These are phyloP conservation scores for Ganoderma sp. DNA, from an alignment of 1,284 basidiomycete species.

Conservation along the genomic window DNA sequence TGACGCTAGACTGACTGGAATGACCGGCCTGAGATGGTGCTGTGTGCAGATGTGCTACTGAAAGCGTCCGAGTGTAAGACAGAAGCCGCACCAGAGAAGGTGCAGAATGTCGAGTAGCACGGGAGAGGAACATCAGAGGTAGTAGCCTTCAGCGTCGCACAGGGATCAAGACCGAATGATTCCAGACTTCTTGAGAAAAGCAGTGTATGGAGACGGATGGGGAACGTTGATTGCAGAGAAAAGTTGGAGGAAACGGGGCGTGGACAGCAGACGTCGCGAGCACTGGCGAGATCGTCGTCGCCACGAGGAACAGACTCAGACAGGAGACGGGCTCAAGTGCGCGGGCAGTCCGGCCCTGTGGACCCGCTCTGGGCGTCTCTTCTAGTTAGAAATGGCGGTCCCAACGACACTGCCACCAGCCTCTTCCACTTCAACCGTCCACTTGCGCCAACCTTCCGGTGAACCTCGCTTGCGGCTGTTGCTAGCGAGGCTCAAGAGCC, in stretches of 20 bases:
- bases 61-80: not conserved
- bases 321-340: too few species aligned
- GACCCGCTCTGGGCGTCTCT: too few species aligned
- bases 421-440: too few species aligned
- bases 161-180: not conserved
- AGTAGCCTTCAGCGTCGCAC: not conserved
- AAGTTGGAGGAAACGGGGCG: not conserved
- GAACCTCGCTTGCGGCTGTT: too few species aligned
- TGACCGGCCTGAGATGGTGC: not conserved
- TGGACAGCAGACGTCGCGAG: not conserved
- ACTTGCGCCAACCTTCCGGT: too few species aligned
- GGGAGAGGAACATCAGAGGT: not conserved
- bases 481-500: too few species aligned
- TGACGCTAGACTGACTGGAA: conserved; percentile 54
- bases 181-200: not conserved
- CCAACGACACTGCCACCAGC: too few species aligned
- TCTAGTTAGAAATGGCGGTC: too few species aligned
- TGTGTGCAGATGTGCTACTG: not conserved
- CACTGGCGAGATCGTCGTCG: too few species aligned
- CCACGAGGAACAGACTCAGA: too few species aligned
- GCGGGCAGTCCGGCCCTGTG: too few species aligned
- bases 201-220: not conserved
- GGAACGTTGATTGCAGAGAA: not conserved
- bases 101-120: not conserved
- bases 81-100: not conserved